These are phyloP conservation scores for Fusarium sambucinum DNA, from an alignment of 2,329 filamentous ascomycete genomes.

Conservation along the genomic window DNA sequence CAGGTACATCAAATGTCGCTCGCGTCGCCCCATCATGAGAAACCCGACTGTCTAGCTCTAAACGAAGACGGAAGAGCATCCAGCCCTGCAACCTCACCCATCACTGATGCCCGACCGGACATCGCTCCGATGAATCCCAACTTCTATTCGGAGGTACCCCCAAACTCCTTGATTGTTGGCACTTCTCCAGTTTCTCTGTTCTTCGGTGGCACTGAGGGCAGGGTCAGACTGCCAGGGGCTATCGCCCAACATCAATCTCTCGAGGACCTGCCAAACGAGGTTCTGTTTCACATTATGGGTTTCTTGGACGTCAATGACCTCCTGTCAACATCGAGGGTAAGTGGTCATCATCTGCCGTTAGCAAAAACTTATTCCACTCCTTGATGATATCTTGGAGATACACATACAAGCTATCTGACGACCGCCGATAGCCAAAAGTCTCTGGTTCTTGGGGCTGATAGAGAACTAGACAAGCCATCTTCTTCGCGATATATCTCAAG, in stretches of 20 bases:
- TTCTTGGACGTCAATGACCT: slow-evolving; percentile 70
- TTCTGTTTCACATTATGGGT: slow-evolving; percentile 66
- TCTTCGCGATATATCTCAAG: slow-evolving; percentile 70
- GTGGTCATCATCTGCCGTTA: slow-evolving; percentile 43
- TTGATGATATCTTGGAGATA: not conserved
- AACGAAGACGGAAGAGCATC: slow-evolving; percentile 30
- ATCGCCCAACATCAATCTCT: slow-evolving; percentile 40
- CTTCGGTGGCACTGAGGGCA: not conserved
- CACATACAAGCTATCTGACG: not conserved
- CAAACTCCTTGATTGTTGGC: slow-evolving; percentile 11
- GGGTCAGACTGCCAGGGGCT: slow-evolving; percentile 1
- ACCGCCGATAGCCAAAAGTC: not conserved
- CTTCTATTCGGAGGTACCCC: slow-evolving; percentile 24
- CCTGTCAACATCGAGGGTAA: slow-evolving; percentile 67
- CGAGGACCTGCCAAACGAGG: slow-evolving; percentile 66
- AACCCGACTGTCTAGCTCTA: slow-evolving; percentile 29
- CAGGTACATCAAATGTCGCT: slow-evolving; percentile 52
- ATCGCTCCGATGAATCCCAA: slow-evolving; percentile 21
- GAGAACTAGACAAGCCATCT: slow-evolving; percentile 67
- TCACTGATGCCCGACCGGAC: slow-evolving; percentile 50
- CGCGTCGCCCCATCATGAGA: slow-evolving; percentile 30
- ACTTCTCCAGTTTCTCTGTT: not conserved
- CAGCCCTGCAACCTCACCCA: slow-evolving; percentile 41
- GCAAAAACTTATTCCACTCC: slow-evolving; percentile 9
- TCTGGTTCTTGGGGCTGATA: slow-evolving; percentile 36